phyloP scores from a whole-genome alignment of 345 rosid species.

The Salix suchowensis region DNA sequence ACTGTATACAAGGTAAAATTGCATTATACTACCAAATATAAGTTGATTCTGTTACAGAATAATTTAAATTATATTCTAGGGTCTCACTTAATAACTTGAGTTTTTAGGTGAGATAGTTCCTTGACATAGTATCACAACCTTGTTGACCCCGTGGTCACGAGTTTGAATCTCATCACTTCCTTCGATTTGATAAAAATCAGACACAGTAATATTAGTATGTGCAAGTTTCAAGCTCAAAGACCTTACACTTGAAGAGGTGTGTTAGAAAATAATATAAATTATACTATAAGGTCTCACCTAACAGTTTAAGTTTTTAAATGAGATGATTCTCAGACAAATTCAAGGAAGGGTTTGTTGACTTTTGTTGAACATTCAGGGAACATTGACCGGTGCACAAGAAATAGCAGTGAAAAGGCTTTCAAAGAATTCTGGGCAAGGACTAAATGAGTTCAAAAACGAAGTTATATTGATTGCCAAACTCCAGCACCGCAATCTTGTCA shows the following conservation, averaged over 20 bases:
- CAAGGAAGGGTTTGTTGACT: background rate
- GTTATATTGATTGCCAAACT: constrained; percentile 41
- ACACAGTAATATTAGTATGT: no score
- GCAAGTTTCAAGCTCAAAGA: no score
- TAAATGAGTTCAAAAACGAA: constrained; percentile 45
- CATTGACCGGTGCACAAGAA: constrained; percentile 32
- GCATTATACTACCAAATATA: background rate
- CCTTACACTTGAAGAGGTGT: no score
- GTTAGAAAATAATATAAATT: no score
- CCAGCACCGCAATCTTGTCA: constrained; percentile 48
- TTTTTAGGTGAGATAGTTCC: fast-evolving
- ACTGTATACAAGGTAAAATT: constrained; percentile 3
- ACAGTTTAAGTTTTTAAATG: no score
- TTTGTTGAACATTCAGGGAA: constrained; percentile 27
- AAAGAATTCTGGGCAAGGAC: constrained; percentile 39
- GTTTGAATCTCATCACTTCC: no score
- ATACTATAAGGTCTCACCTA: fast-evolving
- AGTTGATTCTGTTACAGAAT: fast-evolving
- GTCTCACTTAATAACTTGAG: no score
- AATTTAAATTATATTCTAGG: no score
- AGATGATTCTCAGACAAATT: background rate
- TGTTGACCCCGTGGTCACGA: fast-evolving
- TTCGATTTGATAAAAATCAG: no score
- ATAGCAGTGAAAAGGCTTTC: constrained; percentile 55
- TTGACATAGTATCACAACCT: no score